A percentile compares a stretch with the other conserved stretches of the same genome.
These are phyloP conservation scores for Phytophthora tubulina DNA, from an alignment of 352 stramenopile genomes.

Conservation along the genomic window DNA sequence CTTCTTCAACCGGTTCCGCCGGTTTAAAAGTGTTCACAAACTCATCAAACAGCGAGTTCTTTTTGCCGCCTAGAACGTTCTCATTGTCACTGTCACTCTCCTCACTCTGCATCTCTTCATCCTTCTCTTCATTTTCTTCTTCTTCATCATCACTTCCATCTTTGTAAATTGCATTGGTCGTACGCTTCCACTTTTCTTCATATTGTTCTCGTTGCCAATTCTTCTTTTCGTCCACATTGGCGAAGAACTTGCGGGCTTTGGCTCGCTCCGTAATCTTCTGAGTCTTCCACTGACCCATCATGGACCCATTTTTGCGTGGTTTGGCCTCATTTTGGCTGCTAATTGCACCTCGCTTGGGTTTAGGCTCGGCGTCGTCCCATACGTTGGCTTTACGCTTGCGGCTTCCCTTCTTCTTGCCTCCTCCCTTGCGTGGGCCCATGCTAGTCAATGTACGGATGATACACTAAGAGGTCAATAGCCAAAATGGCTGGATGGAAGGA, in stretches of 20 bases:
- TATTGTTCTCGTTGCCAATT: slow-evolving; percentile 52
- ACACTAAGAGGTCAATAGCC: not conserved
- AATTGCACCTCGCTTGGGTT: slow-evolving; percentile 22
- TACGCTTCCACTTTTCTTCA: slow-evolving; percentile 40
- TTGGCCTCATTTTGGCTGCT: slow-evolving; percentile 27
- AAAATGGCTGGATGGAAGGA: slow-evolving; percentile 43
- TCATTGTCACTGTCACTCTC: slow-evolving; percentile 33
- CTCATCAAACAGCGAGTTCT: slow-evolving; percentile 68
- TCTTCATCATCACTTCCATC: slow-evolving; percentile 31
- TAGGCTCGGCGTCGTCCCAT: slow-evolving; percentile 55
- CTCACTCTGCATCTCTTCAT: not conserved
- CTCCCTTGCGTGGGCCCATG: slow-evolving; percentile 47
- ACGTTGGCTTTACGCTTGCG: slow-evolving; percentile 65
- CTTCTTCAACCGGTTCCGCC: slow-evolving; percentile 36
- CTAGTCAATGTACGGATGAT: not conserved
- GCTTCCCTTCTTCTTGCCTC: slow-evolving; percentile 52
- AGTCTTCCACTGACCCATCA: slow-evolving; percentile 84
- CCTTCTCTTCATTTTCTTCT: not conserved
- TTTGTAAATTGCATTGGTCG: slow-evolving; percentile 57
- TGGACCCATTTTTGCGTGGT: slow-evolving; percentile 48
- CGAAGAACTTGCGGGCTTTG: slow-evolving; percentile 59
- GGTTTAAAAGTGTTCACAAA: slow-evolving; percentile 79
- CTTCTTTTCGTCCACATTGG: slow-evolving; percentile 62
- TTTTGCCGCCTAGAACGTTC: slow-evolving; percentile 9
- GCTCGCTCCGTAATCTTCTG: slow-evolving; percentile 56